Evolutionary conservation across 2,329 filamentous ascomycete genomes (phyloP).

Genomic region (Ceratocystis eucalypticola): DNA sequence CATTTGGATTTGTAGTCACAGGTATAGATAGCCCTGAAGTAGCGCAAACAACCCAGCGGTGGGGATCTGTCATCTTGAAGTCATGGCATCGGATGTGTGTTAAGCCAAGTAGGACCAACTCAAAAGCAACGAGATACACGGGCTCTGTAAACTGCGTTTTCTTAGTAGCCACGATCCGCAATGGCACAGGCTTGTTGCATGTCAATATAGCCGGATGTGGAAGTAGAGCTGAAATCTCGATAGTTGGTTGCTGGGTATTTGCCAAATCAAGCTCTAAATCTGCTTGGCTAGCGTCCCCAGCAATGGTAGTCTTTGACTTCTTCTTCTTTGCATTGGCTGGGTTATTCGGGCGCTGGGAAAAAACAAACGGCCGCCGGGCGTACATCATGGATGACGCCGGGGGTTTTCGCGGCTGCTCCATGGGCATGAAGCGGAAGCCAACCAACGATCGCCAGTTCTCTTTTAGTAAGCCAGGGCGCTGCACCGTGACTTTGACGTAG

Average conservation of each 20-base stretch:
- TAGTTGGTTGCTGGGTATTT: constrained; percentile 41
- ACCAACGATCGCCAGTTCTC: constrained; percentile 64
- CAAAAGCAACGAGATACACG: constrained; percentile 62
- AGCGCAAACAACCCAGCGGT: constrained; percentile 62
- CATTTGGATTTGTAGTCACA: constrained; percentile 43
- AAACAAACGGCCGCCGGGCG: constrained; percentile 56
- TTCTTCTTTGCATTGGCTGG: neutral
- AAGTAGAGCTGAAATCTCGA: constrained; percentile 66
- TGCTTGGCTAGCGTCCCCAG: neutral
- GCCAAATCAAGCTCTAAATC: constrained; percentile 15
- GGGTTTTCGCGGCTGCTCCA: constrained; percentile 68
- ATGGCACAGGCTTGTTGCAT: constrained; percentile 71
- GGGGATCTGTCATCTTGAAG: constrained; percentile 53
- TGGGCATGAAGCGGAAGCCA: constrained; percentile 77
- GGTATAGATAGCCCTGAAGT: constrained; percentile 58
- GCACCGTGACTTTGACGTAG: constrained; percentile 89
- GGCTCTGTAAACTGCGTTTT: constrained; percentile 53
- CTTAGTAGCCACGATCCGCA: constrained; percentile 69
- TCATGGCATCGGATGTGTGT: constrained; percentile 71
- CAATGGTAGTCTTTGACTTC: constrained; percentile 14
- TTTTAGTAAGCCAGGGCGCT: constrained; percentile 75
- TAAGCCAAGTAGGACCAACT: constrained; percentile 67
- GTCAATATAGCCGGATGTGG: constrained; percentile 81
- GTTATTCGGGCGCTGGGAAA: constrained; percentile 30
- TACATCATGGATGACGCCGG: constrained; percentile 64